Base-by-base conservation (phyloP, 75 land plant genomes). In the Azolla pinnata region DNA sequence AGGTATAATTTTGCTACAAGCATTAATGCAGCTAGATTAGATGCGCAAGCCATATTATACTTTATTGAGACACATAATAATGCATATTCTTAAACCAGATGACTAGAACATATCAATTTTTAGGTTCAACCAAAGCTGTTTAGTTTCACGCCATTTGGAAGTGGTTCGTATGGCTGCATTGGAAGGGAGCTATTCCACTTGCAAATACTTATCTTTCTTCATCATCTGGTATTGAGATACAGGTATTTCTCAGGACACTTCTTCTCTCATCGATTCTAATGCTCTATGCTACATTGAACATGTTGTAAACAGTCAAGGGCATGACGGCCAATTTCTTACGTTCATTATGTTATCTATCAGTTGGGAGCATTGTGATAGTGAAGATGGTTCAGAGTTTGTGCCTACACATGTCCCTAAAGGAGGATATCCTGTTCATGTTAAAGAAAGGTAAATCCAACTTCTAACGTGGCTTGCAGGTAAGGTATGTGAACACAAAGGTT, bases 131-230 rank as follows among this genome's bases (percentile, higher is more conserved):
- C 66, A 8, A 63, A 59, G 40, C 73, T 69, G 31, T 49, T 44
- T 47, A 64, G 59, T n/a, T 70, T 46, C 54, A 56, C 57, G 33
- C 73, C 73, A 1, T 70, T 70, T 49, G 73, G 73, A 32, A 64
- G 55, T 33, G 73, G 73, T 8, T 40, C 63, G 1, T 68, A 70
- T 35, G 55, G 34, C 18, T 70, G 67, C 40, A 60, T 55, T 10
- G 73, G 73, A 2, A 70, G 63, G n/a, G 73, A 70, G 35, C 33
- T 70, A 19, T 57, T 69, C 14, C 55, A 70, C 19, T 29, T 70
- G 48, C 65, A 63, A 38, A 47, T 70, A 20, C 67, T 70, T 17
- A 50, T 70, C 14, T 60, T 70, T 56, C 26, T 70, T 10, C 73
- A 70, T 29, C 73, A 70, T 45, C 50, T 70, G 4, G 66, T 69